These are phyloP conservation scores for Rickenella mellea DNA, from an alignment of 768 basidiomycete species.

Conservation along the genomic window DNA sequence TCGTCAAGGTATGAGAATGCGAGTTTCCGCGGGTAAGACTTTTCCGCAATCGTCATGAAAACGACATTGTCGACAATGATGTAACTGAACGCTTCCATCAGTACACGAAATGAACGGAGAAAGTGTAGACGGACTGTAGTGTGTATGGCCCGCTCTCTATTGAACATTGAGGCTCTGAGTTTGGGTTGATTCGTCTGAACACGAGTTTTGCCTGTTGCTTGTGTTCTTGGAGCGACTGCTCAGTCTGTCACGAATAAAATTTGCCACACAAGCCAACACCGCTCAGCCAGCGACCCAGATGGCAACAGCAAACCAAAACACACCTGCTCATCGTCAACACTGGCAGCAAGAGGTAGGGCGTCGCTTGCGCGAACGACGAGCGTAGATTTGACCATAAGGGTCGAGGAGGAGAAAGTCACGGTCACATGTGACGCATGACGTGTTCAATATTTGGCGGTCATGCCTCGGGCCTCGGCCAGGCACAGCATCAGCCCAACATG, in stretches of 20 bases:
- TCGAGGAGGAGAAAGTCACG: constrained; percentile 3
- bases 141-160: constrained; percentile 95
- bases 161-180: constrained; percentile 91
- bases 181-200: constrained; percentile 87
- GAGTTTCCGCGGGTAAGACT: constrained; percentile 93
- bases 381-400: constrained; percentile 75
- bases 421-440: neutral
- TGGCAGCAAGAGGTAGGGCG: constrained; percentile 86
- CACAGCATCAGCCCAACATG: neutral
- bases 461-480: no score
- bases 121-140: constrained; percentile 65
- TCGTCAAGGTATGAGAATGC: constrained; percentile 98
- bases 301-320: constrained; percentile 11
- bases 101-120: neutral
- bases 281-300: constrained; percentile 7
- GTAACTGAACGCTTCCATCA: constrained; percentile 48
- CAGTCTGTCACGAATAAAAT: constrained; percentile 49
- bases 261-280: constrained; percentile 3
- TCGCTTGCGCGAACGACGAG: constrained; percentile 79
- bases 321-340: constrained; percentile 96
- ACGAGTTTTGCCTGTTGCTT: constrained; percentile 98
- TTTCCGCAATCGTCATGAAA: constrained; percentile 91
- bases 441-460: no score
- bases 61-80: constrained; percentile 91
- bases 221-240: constrained; percentile 89